Base-by-base conservation (phyloP, 1,284 basidiomycete species). In the Cryptococcus maquisensis region DNA sequence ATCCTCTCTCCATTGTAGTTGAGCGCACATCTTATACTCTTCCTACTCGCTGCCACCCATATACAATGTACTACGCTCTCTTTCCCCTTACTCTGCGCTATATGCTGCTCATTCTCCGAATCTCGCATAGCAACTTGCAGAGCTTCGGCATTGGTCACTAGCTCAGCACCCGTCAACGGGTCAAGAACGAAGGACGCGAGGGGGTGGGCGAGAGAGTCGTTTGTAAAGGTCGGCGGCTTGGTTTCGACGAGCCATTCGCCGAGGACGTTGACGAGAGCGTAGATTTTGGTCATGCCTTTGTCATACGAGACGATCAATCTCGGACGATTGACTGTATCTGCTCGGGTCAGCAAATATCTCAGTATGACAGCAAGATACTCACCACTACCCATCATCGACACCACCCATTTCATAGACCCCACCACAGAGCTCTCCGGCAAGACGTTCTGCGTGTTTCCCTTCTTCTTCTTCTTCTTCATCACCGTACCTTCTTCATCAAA, bases 111-210 rank as follows among this genome's bases (percentile, higher is more conserved):
- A 2, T 69, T 52, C 24, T 16, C 24, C 7, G 20, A 24, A 18
- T 44, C 39, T 3, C 63, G 52, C 61, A 74, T 71, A 0, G 70
- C 65, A 12, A 54, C 65, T 51, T 60, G 57, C 2, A 63, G 84
- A 68, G 52, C 79, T 69, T 57, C 73, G 55, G 64, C 80, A 69
- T 64, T 78, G 1, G 85, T 81, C 21, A 66, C 67, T 39, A 81
- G 77, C 21, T 72, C 69, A 15, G 70, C 68, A 1, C 87, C 88
- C 0, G 77, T 81, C 60, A 80, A 81, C 4, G 79, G 77, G 57
- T 87, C 83, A 39, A 91, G 63, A 4, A 90, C 79, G 64, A 85
- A 86, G 1, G 79, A 80, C 13, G 80, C 73, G 1, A 88, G 55
- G 0, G 84, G 82, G 39, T 82, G 71, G 0, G 79, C 67, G 3